Evolutionary conservation across 2,329 filamentous ascomycete species (phyloP).

Genomic region (Exophiala dermatitidis): DNA sequence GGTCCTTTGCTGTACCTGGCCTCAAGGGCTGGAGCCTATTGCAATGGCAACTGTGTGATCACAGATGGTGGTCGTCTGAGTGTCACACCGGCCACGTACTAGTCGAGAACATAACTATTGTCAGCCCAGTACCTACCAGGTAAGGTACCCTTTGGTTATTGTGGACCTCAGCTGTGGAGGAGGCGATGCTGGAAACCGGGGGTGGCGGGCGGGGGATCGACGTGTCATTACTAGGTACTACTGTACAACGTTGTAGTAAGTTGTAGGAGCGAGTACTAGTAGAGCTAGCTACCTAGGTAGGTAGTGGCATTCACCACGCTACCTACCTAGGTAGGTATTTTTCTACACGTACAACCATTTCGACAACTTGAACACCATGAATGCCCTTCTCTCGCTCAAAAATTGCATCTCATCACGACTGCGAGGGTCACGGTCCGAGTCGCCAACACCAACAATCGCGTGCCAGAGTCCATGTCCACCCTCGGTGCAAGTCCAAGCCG

Average conservation of each 20-base stretch:
- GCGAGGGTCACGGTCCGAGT: not conserved
- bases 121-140: no score
- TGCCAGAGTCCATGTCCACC: not conserved
- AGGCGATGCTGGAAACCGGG: no score
- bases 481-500: constrained; percentile 1
- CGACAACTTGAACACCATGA: not conserved
- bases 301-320: no score
- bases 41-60: constrained; percentile 56
- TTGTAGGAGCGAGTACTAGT: no score
- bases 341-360: constrained; percentile 1
- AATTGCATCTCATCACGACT: constrained; percentile 5
- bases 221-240: no score
- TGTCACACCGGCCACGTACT: constrained; percentile 50
- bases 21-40: constrained; percentile 56
- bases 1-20: constrained; percentile 59
- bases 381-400: constrained; percentile 2
- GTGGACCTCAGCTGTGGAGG: no score
- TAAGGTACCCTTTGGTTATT: no score
- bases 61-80: constrained; percentile 56
- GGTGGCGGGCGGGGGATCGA: no score
- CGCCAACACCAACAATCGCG: not conserved
- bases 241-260: no score
- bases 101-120: not conserved
- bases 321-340: not conserved
- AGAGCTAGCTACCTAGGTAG: no score